Evolutionary conservation across 495 filamentous ascomycete genomes (phyloP).

Genomic region (Penicillium samsonianum): DNA sequence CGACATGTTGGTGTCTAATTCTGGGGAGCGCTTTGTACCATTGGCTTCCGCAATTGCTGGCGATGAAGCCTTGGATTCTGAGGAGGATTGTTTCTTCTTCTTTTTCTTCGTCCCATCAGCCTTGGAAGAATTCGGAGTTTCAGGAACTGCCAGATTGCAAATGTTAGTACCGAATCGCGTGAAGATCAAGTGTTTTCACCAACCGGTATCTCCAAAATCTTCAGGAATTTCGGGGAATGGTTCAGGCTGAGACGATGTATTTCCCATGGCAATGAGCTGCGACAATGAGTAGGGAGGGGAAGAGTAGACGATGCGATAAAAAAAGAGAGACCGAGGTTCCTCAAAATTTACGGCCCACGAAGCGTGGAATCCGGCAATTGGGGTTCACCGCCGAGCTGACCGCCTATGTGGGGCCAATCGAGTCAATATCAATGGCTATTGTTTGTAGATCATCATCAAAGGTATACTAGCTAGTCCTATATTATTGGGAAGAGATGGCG

Average conservation of each 20-base stretch:
- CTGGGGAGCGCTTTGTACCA: constrained; percentile 1
- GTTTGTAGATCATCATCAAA: too few species aligned
- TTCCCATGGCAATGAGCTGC: background rate
- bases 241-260: constrained; percentile 8
- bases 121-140: constrained; percentile 8
- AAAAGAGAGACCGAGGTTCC: constrained; percentile 3
- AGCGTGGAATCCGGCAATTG: constrained; percentile 6
- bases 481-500: background rate
- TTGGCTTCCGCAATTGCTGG: background rate
- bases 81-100: constrained; percentile 17
- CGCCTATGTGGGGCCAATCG: constrained; percentile 8
- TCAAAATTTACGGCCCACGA: constrained; percentile 16
- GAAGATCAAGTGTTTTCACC: background rate
- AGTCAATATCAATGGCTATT: background rate
- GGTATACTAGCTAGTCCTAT: too few species aligned
- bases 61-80: background rate
- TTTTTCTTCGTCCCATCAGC: constrained; percentile 7
- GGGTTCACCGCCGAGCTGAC: constrained; percentile 11
- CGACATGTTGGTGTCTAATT: constrained; percentile 5
- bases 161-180: constrained; percentile 3
- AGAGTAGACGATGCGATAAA: background rate
- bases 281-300: background rate
- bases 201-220: background rate
- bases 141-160: constrained; percentile 11
- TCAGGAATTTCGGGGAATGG: constrained; percentile 1